Evolutionary conservation across 768 basidiomycete species (phyloP), one percentile per base, ranked within the genome.

Genomic region (Suillus brevipes): DNA sequence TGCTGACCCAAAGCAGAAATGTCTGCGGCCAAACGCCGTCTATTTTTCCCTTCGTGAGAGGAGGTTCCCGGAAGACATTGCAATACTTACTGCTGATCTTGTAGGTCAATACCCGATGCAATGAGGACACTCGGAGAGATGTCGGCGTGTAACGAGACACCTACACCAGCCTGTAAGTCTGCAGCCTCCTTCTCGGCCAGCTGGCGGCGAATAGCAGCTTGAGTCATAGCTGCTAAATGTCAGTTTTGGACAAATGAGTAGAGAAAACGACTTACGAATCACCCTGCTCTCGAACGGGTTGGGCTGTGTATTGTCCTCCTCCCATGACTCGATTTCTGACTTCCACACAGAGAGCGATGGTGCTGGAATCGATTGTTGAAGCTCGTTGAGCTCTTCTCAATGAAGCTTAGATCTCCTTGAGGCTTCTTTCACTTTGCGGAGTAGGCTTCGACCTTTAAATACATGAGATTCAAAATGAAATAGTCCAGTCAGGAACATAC

Each of bases 401-500:
- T 65, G 16, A 49, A 42, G 12, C 2, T 4, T 12, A 38, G 47
- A 6, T 67, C 64, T 34, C 20, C 58, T 20, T 2, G 53, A 34
- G 45, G 45, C 45, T 47, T n/a, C 45, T 47, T 47, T 47, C 20
- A 42, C 25, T 38, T 37, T 8, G 60, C n/a, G 4, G 62, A 25
- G 37, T 2, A 37, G 18, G 25, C 34, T 7, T n/a, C 18, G 34
- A 36, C 56, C 34, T n/a, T 9, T 0, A 12, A 55, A 55, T 34
- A 34, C 5, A 7, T 47, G 45, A 47, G 45, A 47, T 47, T 47
- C 20, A 3, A 4, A 47, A 42, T 16, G 20, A 47, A 47, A 42
- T 14, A 42, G 40, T 42, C 40, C 40, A 18, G 40, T 18, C 3
- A 47, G 45, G n/a, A 59, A 71, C 67, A 23, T 50, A 78, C 78